phyloP scores from a whole-genome alignment of 768 basidiomycete species.

The Rickenella mellea region DNA sequence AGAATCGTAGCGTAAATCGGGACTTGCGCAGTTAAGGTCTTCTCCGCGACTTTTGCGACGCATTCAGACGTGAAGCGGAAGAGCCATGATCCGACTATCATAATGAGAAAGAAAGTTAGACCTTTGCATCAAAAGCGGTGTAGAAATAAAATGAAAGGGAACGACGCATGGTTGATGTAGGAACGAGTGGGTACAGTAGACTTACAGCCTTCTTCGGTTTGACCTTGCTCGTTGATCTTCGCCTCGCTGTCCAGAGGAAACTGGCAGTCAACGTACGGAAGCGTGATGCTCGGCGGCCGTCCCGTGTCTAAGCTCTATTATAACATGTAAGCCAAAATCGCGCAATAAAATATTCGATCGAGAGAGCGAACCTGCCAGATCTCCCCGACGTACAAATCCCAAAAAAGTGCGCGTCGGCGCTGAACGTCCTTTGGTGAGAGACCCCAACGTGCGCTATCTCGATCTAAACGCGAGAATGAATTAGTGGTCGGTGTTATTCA shows the following conservation, averaged over 20 bases:
- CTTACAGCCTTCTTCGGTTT: constrained; percentile 42
- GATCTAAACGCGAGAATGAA: constrained; percentile 31
- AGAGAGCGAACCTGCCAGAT: constrained; percentile 47
- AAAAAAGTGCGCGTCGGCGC: constrained; percentile 60
- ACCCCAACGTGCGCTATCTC: constrained; percentile 58
- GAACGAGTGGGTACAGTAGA: constrained; percentile 9
- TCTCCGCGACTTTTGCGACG: constrained; percentile 52
- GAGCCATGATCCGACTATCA: constrained; percentile 53
- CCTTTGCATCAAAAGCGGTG: neutral
- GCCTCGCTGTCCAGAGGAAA: constrained; percentile 49
- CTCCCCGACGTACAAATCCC: constrained; percentile 70
- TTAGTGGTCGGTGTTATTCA: constrained; percentile 26
- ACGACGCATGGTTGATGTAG: constrained; percentile 5
- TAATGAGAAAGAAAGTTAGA: no score
- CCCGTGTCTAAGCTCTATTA: constrained; percentile 53
- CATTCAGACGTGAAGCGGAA: constrained; percentile 55
- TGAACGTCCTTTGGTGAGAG: constrained; percentile 55
- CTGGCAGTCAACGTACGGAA: constrained; percentile 59
- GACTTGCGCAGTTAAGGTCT: constrained; percentile 42
- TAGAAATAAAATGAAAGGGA: no score
- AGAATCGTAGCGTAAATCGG: constrained; percentile 43
- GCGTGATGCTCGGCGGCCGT: constrained; percentile 57
- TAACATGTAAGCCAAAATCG: neutral
- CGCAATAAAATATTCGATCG: neutral
- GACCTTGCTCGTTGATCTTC: constrained; percentile 31